Evolutionary conservation across 352 stramenopile genomes (phyloP), one percentile per base, ranked within the genome.

Genomic region (Phytophthora melonis): DNA sequence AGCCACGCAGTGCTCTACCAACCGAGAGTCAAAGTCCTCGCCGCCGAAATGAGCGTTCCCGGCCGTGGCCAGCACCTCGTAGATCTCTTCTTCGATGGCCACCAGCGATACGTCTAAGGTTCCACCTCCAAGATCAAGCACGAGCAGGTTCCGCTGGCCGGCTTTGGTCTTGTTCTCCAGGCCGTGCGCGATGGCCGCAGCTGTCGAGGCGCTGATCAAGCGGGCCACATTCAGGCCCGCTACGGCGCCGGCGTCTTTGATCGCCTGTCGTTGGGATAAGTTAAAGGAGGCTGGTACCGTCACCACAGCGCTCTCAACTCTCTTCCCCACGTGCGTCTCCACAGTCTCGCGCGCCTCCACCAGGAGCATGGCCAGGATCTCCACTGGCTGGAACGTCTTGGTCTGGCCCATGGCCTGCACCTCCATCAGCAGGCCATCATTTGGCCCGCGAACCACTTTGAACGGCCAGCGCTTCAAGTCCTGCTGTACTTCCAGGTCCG

Each of bases 321-420:
- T 21, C 25, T 60, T 68, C 13, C 18, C 49, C 1, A 39, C 3
- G n/a, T 47, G 23, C 3, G 36, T 21, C 16, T 59, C 34, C 19
- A 32, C 43, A 11, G 18, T 11, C 34, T 34, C 50, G 2, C 50
- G 50, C 1, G 55, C 32, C 3, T 68, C 61, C 2, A 7, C 7
- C 32, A 68, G 21, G 34, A 68, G 7, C 16, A 68, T 61, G 49
- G 19, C 61, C 23, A 68, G 9, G 9, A 68, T 41, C 49, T 53
- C 34, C 19, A 61, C 61, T 41, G 61, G 49, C 5, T 45, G 16
- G 34, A 53, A 54, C 4, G 5, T 47, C 36, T 30, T 68, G 7
- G 19, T 54, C 49, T 32, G 10, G 0, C 34, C 61, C 16, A 9
- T 21, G 34, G 54, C 39, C 30, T 41, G 60, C 60, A 67, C 32